phyloP scores from a whole-genome alignment of 768 basidiomycete genomes.

The Naematelia aurantialba region DNA sequence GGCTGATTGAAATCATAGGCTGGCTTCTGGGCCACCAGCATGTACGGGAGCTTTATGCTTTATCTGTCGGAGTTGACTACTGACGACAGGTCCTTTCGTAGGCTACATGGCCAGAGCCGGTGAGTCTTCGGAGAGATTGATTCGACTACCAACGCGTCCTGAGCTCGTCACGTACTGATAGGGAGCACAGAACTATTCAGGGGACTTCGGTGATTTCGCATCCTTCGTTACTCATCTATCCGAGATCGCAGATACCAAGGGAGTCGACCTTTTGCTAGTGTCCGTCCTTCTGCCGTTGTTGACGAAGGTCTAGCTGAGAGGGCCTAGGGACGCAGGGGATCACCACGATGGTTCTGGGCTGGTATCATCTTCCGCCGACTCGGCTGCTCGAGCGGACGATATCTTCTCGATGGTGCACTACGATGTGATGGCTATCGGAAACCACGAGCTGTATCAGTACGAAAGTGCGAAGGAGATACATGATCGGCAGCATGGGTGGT shows the following conservation, averaged over 20 bases:
- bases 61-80: neutral
- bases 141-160: neutral
- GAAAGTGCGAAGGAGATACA: slow-evolving; percentile 29
- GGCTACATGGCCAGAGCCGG: slow-evolving; percentile 50
- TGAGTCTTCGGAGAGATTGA: slow-evolving; percentile 17
- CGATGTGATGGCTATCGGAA: slow-evolving; percentile 79
- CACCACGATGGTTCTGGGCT: slow-evolving; percentile 50
- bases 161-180: neutral
- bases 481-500: slow-evolving; percentile 31
- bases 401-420: slow-evolving; percentile 71
- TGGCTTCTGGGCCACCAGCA: slow-evolving; percentile 79
- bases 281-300: slow-evolving; percentile 37
- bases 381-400: slow-evolving; percentile 57
- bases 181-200: slow-evolving; percentile 49
- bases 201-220: slow-evolving; percentile 74
- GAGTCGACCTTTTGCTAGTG: slow-evolving; percentile 77
- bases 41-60: slow-evolving; percentile 24
- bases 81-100: slow-evolving; percentile 13
- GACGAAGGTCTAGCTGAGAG: neutral
- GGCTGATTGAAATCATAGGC: slow-evolving; percentile 39
- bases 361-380: slow-evolving; percentile 33
- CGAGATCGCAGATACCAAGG: slow-evolving; percentile 64
- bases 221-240: slow-evolving; percentile 86
- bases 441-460: slow-evolving; percentile 74
- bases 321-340: slow-evolving; percentile 54